phyloP scores from a whole-genome alignment of 202 grass and related monocot species.

The Zizania palustris region DNA sequence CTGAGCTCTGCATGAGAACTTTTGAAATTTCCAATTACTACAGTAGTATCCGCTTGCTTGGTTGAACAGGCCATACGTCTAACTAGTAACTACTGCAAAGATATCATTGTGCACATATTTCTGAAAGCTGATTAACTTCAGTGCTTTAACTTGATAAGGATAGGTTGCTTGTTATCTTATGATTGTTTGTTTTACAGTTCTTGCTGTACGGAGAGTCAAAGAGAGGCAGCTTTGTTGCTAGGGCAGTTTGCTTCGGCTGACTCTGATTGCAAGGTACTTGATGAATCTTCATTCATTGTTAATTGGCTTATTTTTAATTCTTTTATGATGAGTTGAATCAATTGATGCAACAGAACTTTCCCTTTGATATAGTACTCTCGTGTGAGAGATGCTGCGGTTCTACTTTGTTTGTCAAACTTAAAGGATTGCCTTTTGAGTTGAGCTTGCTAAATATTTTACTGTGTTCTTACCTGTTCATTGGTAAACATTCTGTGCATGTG shows the following conservation, averaged over 20 bases:
- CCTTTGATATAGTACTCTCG: conserved; percentile 25
- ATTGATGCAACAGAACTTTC: conserved; percentile 9
- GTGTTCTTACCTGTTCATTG: conserved; percentile 8
- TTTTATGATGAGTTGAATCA: conserved; percentile 13
- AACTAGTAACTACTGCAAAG: conserved; percentile 37
- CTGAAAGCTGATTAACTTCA: conserved; percentile 19
- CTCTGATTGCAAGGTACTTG: conserved; percentile 91
- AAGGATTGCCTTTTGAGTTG: not conserved
- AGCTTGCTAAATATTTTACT: conserved; percentile 22
- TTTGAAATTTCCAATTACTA: conserved; percentile 9
- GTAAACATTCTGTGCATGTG: conserved; percentile 27
- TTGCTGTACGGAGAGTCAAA: conserved; percentile 96
- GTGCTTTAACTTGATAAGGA: conserved; percentile 30
- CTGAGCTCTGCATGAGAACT: conserved; percentile 15
- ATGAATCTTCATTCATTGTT: conserved; percentile 38
- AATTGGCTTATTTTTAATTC: conserved; percentile 6
- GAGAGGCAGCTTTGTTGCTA: conserved; percentile 96
- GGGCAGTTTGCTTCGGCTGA: conserved; percentile 98
- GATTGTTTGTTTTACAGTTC: conserved; percentile 57
- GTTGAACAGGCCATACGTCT: not conserved
- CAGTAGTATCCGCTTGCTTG: not conserved
- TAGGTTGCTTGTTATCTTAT: conserved; percentile 22
- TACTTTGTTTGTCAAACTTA: not conserved
- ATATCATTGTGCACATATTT: conserved; percentile 31
- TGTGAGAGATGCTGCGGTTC: not conserved